Conservation (phyloP, 129 eudicot species). For the Deinandra increscens region DNA sequence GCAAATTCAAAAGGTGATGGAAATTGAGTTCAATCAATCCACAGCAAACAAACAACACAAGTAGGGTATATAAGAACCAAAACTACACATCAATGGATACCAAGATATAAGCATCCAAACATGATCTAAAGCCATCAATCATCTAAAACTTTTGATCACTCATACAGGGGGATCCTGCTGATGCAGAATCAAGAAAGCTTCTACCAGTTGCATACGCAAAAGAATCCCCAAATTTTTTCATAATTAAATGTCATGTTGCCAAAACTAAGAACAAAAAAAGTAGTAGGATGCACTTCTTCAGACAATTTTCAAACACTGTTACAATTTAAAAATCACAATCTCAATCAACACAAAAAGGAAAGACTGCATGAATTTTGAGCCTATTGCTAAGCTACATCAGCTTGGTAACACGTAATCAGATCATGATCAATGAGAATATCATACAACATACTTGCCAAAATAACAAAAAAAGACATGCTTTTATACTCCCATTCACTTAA, state of each 20-base stretch:
- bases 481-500: not conserved
- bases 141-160: not conserved
- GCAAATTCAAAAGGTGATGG: not conserved
- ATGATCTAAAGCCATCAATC: not conserved
- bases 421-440: conserved; percentile 5
- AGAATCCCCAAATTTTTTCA: not conserved
- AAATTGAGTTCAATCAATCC: not conserved
- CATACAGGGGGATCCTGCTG: not conserved
- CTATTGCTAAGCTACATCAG: not conserved
- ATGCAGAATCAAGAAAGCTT: conserved; percentile 9
- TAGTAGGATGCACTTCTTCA: not conserved
- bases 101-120: not conserved
- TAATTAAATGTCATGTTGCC: not conserved
- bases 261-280: conserved; percentile 6
- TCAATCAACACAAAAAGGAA: not conserved
- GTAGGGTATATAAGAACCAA: not conserved
- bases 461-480: not conserved
- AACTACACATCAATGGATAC: not conserved
- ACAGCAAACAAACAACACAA: conserved; percentile 5
- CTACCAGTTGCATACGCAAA: not conserved
- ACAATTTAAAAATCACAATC: not conserved
- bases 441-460: not conserved
- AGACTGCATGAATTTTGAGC: not conserved
- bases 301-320: not conserved
- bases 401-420: conserved; percentile 1